Percentiles rank a stretch among this genome's conserved stretches.
Evolutionary conservation across 1,139 yeast species (phyloP).

Genomic region (Ashbya aceris): DNA sequence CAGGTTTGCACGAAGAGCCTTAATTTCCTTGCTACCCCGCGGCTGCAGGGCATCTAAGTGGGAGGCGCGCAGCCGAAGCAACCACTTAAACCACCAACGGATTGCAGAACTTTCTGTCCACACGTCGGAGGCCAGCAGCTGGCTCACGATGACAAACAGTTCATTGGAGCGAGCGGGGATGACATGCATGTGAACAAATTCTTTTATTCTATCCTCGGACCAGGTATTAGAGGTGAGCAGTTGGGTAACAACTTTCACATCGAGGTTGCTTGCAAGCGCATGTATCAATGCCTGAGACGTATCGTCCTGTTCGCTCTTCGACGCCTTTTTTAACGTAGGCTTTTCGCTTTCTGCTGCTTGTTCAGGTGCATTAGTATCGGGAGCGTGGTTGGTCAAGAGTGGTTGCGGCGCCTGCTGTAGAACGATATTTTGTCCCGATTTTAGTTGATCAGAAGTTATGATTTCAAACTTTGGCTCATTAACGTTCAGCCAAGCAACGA

Average conservation of each 20-base stretch:
- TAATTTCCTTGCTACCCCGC: slow-evolving; percentile 18
- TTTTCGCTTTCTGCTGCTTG: slow-evolving; percentile 7
- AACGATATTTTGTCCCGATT: slow-evolving; percentile 12
- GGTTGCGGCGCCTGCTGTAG: not conserved
- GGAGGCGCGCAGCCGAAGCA: slow-evolving; percentile 16
- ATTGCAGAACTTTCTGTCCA: slow-evolving; percentile 16
- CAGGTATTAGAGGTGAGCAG: slow-evolving; percentile 15
- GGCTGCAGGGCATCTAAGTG: slow-evolving; percentile 13
- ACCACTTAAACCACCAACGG: slow-evolving; percentile 25
- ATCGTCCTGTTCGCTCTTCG: slow-evolving; percentile 20
- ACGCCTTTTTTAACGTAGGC: slow-evolving; percentile 11
- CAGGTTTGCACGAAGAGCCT: slow-evolving; percentile 21
- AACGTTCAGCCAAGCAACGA: slow-evolving; percentile 29
- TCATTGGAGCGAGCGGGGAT: slow-evolving; percentile 11
- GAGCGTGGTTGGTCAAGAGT: slow-evolving; percentile 1
- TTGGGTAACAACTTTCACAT: slow-evolving; percentile 11
- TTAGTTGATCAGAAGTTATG: slow-evolving; percentile 15
- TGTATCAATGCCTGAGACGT: slow-evolving; percentile 12
- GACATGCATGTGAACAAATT: slow-evolving; percentile 15
- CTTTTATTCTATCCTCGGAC: slow-evolving; percentile 21
- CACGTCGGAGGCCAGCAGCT: slow-evolving; percentile 15
- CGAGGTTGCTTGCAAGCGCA: slow-evolving; percentile 12
- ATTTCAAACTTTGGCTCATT: slow-evolving; percentile 27
- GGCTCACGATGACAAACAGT: slow-evolving; percentile 14
- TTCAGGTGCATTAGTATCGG: not conserved